Conservation (phyloP, 2,329 filamentous ascomycete genomes). For the Pseudomassariella vexata region DNA sequence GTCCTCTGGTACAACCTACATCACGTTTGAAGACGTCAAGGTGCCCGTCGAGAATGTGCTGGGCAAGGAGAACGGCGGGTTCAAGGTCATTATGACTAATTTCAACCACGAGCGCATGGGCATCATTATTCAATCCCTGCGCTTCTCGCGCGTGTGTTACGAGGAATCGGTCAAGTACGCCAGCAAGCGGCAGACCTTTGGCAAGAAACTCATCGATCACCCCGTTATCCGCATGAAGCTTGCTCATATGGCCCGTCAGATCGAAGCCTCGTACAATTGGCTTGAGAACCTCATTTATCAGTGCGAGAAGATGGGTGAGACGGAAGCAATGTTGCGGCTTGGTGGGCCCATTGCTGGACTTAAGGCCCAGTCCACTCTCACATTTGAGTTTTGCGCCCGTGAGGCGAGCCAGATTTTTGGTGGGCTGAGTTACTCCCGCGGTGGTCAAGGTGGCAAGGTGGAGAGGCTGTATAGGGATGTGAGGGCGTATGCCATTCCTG, state of each 20-base stretch:
- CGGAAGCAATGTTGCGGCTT: conserved; percentile 91
- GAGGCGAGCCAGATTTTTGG: conserved; percentile 98
- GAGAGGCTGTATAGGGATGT: conserved; percentile 94
- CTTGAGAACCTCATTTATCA: conserved; percentile 93
- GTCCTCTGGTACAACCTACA: conserved; percentile 91
- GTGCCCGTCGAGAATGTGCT: conserved; percentile 98
- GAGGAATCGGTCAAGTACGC: conserved; percentile 96
- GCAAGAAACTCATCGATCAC: conserved; percentile 93
- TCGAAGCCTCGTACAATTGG: conserved; percentile 96
- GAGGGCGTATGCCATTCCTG: conserved; percentile 91
- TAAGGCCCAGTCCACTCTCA: conserved; percentile 88
- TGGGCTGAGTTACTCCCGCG: conserved; percentile 83
- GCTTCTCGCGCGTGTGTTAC: conserved; percentile 94
- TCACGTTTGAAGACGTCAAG: conserved; percentile 98
- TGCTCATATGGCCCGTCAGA: conserved; percentile 95
- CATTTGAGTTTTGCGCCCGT: conserved; percentile 95
- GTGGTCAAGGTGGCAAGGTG: conserved; percentile 91
- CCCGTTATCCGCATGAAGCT: conserved; percentile 97
- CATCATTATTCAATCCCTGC: conserved; percentile 95
- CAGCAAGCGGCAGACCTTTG: conserved; percentile 94
- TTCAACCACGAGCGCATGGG: conserved; percentile 99
- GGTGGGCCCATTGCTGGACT: conserved; percentile 89
- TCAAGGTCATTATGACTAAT: conserved; percentile 99
- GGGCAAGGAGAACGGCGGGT: conserved; percentile 96
- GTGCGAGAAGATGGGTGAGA: conserved; percentile 87